Evolutionary conservation across 148 eudicot species (phyloP).

Genomic region (Chenopodium berlandieri): DNA sequence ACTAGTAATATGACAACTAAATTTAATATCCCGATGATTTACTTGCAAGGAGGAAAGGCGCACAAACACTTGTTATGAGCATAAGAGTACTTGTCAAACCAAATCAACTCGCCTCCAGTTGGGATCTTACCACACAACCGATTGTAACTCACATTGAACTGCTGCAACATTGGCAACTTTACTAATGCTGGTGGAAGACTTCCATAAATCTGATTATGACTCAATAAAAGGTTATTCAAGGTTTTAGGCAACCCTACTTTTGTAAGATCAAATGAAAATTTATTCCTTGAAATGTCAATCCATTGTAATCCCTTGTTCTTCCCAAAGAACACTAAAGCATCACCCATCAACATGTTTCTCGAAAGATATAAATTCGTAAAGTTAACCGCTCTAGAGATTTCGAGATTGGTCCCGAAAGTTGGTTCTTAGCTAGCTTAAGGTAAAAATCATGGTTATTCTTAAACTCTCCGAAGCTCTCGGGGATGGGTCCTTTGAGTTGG

Average conservation of each 20-base stretch:
- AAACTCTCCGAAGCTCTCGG: constrained; percentile 28
- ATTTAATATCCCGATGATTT: neutral
- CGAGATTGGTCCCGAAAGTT: constrained; percentile 41
- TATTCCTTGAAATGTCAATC: constrained; percentile 27
- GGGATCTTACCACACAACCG: constrained; percentile 55
- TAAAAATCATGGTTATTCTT: constrained; percentile 24
- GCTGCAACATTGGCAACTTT: constrained; percentile 3
- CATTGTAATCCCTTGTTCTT: constrained; percentile 6
- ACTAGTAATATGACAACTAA: too few relatives aligned
- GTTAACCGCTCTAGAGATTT: constrained; percentile 18
- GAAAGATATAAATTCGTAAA: constrained; percentile 29
- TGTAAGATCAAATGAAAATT: constrained; percentile 27
- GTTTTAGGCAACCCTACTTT: constrained; percentile 14
- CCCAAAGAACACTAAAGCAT: constrained; percentile 30
- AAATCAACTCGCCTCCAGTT: constrained; percentile 23
- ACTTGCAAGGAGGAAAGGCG: constrained; percentile 44
- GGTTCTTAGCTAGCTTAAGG: constrained; percentile 39
- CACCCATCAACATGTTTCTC: constrained; percentile 34
- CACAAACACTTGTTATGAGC: constrained; percentile 58
- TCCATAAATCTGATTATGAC: constrained; percentile 34
- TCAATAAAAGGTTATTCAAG: constrained; percentile 14
- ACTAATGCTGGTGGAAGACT: constrained; percentile 13
- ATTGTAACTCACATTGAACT: constrained; percentile 48
- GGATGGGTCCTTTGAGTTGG: constrained; percentile 46
- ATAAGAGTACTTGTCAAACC: constrained; percentile 29